Base-by-base conservation (phyloP, 148 eudicot species). In the Vaccinium myrtillus region DNA sequence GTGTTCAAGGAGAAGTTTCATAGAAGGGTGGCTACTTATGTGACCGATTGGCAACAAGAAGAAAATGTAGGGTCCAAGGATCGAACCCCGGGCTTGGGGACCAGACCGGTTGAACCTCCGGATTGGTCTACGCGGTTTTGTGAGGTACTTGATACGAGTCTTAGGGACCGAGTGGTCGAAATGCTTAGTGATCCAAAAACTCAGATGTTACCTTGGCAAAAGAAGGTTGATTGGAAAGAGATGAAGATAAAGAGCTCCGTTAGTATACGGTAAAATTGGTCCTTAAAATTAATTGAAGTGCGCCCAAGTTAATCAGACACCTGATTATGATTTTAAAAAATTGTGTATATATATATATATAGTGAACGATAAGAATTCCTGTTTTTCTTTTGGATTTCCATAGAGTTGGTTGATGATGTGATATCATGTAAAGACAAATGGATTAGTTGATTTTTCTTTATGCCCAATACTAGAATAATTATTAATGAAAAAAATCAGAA, bases 21-120 rank as follows among this genome's bases (percentile, higher is more conserved):
- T 5, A 84, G 91, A 48, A 85, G 92, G 79, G 92, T 86, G 54
- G 92, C 92, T 18, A 90, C 92, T 18, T 89, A 90, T 46, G 92
- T 90, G 36, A 23, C 85, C 0, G 92, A 90, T 84, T 90, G 92
- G 92, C 92, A 90, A 69, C 76, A 84, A 19, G 61, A 87, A 23
- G 25, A 76, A 19, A 92, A 91, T 51, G 91, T 76, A 11, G 89
- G 91, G 77, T 91, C 94, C 0, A 88, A 80, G 86, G 94, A 92
- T 78, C 84, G 94, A 43, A 87, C 93, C 43, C 94, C 94, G 0
- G 93, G 94, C 61, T 81, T 92, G 12, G 94, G 94, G 1, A 92
- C 93, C 0, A 85, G 23, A 79, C 87, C 93, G 0, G 67, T 91
- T 39, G 92, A 92, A 80, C 94, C 94, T 2, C 49, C 78, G 0